Conservation (phyloP, 1,284 basidiomycete genomes). For the Cutaneotrichosporon sp. region DNA sequence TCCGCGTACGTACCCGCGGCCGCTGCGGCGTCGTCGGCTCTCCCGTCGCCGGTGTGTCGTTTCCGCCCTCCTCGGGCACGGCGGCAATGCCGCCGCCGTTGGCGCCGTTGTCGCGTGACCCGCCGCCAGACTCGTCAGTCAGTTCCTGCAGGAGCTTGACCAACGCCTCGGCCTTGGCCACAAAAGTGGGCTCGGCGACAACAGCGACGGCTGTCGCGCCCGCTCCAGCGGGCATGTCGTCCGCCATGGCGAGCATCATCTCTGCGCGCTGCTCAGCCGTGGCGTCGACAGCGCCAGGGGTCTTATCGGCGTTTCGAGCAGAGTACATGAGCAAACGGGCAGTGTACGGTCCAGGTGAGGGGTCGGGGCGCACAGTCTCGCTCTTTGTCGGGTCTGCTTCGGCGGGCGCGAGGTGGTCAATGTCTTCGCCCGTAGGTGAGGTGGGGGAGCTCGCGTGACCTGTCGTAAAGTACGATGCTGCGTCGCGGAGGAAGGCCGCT, state of each 20-base stretch:
- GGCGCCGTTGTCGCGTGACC: no score
- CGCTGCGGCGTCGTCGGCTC: not conserved
- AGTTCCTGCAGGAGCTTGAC: conserved; percentile 38
- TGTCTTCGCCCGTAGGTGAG: not conserved
- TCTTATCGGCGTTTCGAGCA: conserved; percentile 84
- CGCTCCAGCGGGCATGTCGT: conserved; percentile 15
- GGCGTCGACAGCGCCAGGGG: conserved; percentile 63
- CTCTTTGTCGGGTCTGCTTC: not conserved
- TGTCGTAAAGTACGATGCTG: conserved; percentile 2
- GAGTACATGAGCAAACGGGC: conserved; percentile 78
- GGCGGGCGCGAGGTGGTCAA: not conserved
- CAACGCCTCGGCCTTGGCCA: conserved; percentile 64
- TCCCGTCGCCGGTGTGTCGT: not conserved
- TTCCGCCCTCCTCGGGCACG: not conserved
- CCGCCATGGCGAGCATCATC: conserved; percentile 70
- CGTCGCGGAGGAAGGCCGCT: conserved; percentile 2
- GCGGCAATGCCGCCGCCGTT: no score
- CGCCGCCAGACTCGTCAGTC: no score
- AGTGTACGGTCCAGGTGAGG: conserved; percentile 54
- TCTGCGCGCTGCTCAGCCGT: conserved; percentile 66
- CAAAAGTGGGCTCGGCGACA: conserved; percentile 82
- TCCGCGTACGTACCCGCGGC: not conserved
- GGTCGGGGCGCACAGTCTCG: not conserved
- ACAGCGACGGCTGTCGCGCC: conserved; percentile 61
- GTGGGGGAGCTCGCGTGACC: conserved; percentile 43